Conservation (phyloP, 164 flowering plant species). For the Chimonanthus praecox region DNA sequence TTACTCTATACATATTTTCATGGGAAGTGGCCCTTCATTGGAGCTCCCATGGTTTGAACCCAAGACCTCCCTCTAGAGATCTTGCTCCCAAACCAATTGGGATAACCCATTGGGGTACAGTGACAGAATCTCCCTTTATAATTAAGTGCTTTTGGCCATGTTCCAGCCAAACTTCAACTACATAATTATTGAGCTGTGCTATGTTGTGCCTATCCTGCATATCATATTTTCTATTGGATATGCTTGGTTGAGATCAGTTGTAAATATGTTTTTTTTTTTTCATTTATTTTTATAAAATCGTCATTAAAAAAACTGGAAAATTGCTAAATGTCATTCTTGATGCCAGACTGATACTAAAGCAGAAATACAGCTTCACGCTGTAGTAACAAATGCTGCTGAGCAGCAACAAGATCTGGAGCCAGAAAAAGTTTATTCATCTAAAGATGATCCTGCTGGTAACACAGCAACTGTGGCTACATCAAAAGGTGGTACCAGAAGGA, state of each 20-base stretch:
- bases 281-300: too few relatives aligned
- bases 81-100: too few relatives aligned
- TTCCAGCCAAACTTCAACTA: background rate
- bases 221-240: too few relatives aligned
- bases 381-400: constrained; percentile 17
- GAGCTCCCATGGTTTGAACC: too few relatives aligned
- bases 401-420: constrained; percentile 24
- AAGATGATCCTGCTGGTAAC: constrained; percentile 38
- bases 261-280: too few relatives aligned
- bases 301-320: background rate
- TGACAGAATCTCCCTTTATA: too few relatives aligned
- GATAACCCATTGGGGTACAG: too few relatives aligned
- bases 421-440: constrained; percentile 32
- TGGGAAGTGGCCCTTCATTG: too few relatives aligned
- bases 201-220: background rate
- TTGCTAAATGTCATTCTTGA: background rate
- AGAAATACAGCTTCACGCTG: constrained; percentile 20
- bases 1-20: too few relatives aligned
- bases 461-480: constrained; percentile 41
- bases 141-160: too few relatives aligned
- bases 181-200: background rate
- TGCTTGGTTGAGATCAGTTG: too few relatives aligned
- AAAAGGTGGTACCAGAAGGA: constrained; percentile 72
- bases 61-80: too few relatives aligned
- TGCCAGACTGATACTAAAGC: constrained; percentile 27